Evolutionary conservation across 1,284 basidiomycete species (phyloP).

Genomic region (Microbotryomycetes sp.): DNA sequence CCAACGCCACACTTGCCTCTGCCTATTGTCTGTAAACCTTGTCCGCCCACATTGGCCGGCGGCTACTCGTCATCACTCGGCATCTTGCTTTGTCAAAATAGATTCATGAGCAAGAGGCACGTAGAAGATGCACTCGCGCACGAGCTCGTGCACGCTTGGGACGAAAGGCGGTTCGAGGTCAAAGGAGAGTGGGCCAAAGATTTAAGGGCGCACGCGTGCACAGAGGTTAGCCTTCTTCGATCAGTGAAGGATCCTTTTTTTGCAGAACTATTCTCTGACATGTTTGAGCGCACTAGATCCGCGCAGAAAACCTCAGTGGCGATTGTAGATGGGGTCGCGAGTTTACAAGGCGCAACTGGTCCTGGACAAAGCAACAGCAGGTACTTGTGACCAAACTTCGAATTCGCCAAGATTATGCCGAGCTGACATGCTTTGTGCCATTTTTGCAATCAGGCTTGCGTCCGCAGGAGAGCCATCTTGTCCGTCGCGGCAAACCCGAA

Average conservation of each 20-base stretch:
- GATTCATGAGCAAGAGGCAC: constrained; percentile 70
- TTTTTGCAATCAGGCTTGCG: constrained; percentile 72
- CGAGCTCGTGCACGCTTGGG: constrained; percentile 93
- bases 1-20: constrained; percentile 40
- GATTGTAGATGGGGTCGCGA: constrained; percentile 83
- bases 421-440: constrained; percentile 6
- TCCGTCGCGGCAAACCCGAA: constrained; percentile 73
- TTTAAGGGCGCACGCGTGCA: constrained; percentile 87
- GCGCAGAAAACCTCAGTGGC: constrained; percentile 85
- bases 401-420: not conserved
- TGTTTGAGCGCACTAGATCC: constrained; percentile 55
- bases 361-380: constrained; percentile 90
- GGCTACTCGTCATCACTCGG: constrained; percentile 72
- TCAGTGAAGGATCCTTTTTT: no score
- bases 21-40: constrained; percentile 74
- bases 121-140: constrained; percentile 90
- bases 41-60: constrained; percentile 65
- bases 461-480: constrained; percentile 73
- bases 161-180: constrained; percentile 87
- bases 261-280: no score
- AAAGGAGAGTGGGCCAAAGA: constrained; percentile 63
- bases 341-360: constrained; percentile 59
- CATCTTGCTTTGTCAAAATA: constrained; percentile 73
- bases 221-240: constrained; percentile 58
- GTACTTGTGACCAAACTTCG: constrained; percentile 44